Evolutionary conservation across 768 basidiomycete species (phyloP), one percentile per base, ranked within the genome.

Genomic region (Lentinula aciculospora): DNA sequence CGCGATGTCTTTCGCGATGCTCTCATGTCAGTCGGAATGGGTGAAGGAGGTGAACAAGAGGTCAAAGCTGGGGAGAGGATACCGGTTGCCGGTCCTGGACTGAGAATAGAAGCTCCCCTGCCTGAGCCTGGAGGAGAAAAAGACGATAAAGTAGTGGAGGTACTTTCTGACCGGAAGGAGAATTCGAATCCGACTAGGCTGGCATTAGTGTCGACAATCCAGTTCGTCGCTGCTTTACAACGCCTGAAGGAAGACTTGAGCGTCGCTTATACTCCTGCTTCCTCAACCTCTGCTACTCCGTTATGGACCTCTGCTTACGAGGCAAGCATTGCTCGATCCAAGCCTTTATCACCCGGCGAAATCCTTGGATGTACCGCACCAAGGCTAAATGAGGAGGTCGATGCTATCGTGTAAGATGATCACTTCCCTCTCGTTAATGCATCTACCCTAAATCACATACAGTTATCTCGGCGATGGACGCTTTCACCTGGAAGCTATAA

Each of bases 391-490:
- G 77, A 80, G 36, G 82, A 84, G 40, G 86, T 93, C 8, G 97
- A 99, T 65, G 96, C 94, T 0, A 70, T 98, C n/a, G 76, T 99
- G 94, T 96, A 73, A 53, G 86, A 73, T 19, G n/a, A n/a, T n/a
- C n/a, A 34, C 45, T 36, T 49, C 48, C 32, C 58, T 25, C 10
- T 32, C 59, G 28, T 13, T 53, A 4, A 44, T 19, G 15, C 12
- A 9, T 37, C 32, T 42, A 12, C 17, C 37, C 37, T 8, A 6
- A 42, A 42, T 19, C 40, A 29, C 27, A 32, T 19, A 47, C 59
- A 97, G 94, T 65, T 99, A 98, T 70, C 82, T 99, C 27, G 97
- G 97, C 17, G 97, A 99, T 65, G 97, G 97, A 21, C 88, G 97
- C 9, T 99, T 99, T 76, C 97, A 98, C 68, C 81, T 98, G 17